Base-by-base conservation (phyloP, 306 rosid genomes). In the Pyrus betulifolia region DNA sequence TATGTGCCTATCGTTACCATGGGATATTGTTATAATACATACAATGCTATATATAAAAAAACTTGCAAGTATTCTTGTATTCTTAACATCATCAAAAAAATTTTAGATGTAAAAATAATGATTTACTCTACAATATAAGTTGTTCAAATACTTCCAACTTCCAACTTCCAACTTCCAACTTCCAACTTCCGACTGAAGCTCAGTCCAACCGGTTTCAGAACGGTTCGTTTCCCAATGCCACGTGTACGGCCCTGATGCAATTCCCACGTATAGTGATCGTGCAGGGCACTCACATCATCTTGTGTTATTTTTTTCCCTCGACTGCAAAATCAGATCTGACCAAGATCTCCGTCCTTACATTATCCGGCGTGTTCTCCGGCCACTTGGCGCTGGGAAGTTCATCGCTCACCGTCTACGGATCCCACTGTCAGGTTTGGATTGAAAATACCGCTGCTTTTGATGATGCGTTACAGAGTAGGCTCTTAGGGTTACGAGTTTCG, bases 281-380 rank as follows among this genome's bases (percentile, higher is more conserved):
- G 93, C 86, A 84, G 70, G 74, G 76, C 89, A 78, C 59, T 46
- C 77, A 27, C 59, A 45, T 86, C 79, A 71, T 71, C 65, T 33
- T 62, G 71, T 70, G 82, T 67, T 71, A 10, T 38, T 44, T 63
- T 61, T 79, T 82, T 72, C 69, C 55, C 49, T 51, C 19, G 54
- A 76, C 83, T 55, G 17, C 23, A 61, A 81, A 70, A 69, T 76
- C 63, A 76, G 88, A 89, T 87, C 85, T 87, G 86, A 54, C 78
- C 52, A 23, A 72, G 52, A 73, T 44, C 77, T 11, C 40, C 74
- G 30, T 44, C 76, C 60, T 46, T 74, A 73, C 86, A 52, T 19
- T 74, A 45, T 63, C 80, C 72, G 81, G 73, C 76, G 57, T 27
- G 11, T 33, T 73, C 73, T 38, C 70, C 76, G 71, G 76, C 65